phyloP scores from a whole-genome alignment of 768 basidiomycete genomes.

The Tremella fuciformis region DNA sequence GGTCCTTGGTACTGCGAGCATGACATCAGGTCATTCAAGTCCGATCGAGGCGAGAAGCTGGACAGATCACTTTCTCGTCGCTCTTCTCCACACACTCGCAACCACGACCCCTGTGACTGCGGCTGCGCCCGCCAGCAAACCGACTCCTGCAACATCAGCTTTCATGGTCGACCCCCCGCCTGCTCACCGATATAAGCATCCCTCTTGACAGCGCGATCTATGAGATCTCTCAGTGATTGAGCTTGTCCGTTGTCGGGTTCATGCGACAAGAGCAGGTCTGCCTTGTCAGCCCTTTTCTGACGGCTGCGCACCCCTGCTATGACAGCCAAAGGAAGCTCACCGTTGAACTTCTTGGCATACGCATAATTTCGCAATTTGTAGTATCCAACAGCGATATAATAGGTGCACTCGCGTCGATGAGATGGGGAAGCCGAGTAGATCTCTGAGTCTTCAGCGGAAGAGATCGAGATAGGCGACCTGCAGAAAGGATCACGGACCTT shows the following conservation, averaged over 20 bases:
- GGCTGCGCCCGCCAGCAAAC: conserved; percentile 82
- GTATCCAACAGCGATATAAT: conserved; percentile 92
- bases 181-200: conserved; percentile 78
- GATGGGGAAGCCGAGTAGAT: conserved; percentile 84
- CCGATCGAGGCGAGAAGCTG: not conserved
- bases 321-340: conserved; percentile 57
- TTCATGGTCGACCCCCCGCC: not conserved
- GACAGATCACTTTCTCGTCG: conserved; percentile 18
- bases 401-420: conserved; percentile 88
- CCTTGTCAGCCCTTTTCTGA: not conserved
- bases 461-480: not conserved
- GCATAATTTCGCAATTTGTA: conserved; percentile 96
- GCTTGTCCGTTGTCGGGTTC: conserved; percentile 94
- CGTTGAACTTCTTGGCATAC: conserved; percentile 87
- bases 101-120: conserved; percentile 63
- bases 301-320: not conserved
- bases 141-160: conserved; percentile 64
- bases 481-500: conserved; percentile 60
- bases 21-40: not conserved
- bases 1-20: too few relatives aligned
- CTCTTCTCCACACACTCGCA: conserved; percentile 42
- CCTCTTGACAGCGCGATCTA: conserved; percentile 77
- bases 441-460: conserved; percentile 58
- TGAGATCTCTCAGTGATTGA: conserved; percentile 75
- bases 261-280: conserved; percentile 80